Conservation (phyloP, 257 asterid genomes). For the Primulina eburnea region DNA sequence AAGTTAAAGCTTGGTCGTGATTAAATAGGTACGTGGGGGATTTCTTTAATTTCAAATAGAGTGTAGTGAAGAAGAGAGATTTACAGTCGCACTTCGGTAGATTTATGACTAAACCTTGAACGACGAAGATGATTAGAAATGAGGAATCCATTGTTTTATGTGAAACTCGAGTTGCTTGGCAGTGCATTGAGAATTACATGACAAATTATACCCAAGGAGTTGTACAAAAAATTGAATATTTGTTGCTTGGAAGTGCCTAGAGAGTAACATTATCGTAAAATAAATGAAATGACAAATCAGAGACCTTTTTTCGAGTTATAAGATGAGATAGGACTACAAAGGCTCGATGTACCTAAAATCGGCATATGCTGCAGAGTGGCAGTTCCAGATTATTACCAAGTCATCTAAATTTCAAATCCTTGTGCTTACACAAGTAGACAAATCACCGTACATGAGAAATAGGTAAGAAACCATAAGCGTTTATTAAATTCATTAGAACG, state of each 20-base stretch:
- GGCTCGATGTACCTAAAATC: not conserved
- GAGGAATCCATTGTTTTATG: not conserved
- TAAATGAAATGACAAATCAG: not conserved
- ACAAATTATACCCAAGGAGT: not conserved
- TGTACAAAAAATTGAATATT: no score
- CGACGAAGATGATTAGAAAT: not conserved
- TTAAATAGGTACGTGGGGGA: no score
- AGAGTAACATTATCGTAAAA: no score
- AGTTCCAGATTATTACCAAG: not conserved
- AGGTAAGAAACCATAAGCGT: constrained; percentile 14
- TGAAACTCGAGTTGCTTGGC: not conserved
- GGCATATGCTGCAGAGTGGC: not conserved
- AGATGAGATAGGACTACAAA: not conserved
- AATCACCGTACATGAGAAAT: not conserved
- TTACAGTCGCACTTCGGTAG: no score
- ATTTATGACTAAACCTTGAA: not conserved
- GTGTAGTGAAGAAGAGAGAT: no score
- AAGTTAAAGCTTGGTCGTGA: no score
- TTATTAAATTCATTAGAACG: not conserved
- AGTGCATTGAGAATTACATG: not conserved
- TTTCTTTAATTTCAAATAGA: no score
- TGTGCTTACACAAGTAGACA: not conserved
- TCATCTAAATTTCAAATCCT: not conserved
- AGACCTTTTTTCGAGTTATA: not conserved
- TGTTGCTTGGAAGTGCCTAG: no score